Evolutionary conservation across 228 moss, liverwort and hornwort species (phyloP).

Genomic region (Sphagnum fallax): DNA sequence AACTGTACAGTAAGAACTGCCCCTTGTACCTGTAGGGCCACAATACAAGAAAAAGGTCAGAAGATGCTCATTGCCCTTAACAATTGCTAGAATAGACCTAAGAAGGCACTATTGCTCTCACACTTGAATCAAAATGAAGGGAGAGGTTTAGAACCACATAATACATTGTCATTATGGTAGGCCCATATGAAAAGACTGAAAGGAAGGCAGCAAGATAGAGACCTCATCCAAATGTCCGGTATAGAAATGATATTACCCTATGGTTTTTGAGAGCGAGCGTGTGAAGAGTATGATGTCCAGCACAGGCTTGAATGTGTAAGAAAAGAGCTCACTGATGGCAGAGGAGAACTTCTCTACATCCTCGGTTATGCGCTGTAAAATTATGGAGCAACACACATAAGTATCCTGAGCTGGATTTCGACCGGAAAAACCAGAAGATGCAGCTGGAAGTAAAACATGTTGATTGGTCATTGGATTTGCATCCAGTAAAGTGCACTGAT

Average conservation of each 20-base stretch:
- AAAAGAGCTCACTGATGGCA: constrained; percentile 50
- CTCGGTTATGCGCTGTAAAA: constrained; percentile 49
- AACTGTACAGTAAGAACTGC: constrained; percentile 40
- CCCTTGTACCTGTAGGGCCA: constrained; percentile 47
- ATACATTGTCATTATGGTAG: no score
- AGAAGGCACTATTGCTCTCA: no score
- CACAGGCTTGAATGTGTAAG: constrained; percentile 56
- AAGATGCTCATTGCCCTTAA: not conserved
- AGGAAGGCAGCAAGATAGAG: not conserved
- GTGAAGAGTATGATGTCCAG: constrained; percentile 53
- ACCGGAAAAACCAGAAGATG: not conserved
- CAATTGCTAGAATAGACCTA: no score
- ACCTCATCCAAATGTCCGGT: not conserved
- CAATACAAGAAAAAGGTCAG: not conserved
- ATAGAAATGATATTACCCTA: constrained; percentile 20
- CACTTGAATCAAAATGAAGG: no score
- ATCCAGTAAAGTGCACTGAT: not conserved
- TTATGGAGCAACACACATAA: constrained; percentile 2
- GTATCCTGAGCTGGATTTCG: not conserved
- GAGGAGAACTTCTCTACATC: constrained; percentile 48
- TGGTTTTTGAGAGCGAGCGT: constrained; percentile 37
- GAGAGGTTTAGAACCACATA: no score
- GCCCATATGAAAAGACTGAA: no score
- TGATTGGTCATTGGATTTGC: no score
- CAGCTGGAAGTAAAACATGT: no score